Evolutionary conservation across 192 early-diverging fungal species (phyloP).

Genomic region (Coemansia sp.): DNA sequence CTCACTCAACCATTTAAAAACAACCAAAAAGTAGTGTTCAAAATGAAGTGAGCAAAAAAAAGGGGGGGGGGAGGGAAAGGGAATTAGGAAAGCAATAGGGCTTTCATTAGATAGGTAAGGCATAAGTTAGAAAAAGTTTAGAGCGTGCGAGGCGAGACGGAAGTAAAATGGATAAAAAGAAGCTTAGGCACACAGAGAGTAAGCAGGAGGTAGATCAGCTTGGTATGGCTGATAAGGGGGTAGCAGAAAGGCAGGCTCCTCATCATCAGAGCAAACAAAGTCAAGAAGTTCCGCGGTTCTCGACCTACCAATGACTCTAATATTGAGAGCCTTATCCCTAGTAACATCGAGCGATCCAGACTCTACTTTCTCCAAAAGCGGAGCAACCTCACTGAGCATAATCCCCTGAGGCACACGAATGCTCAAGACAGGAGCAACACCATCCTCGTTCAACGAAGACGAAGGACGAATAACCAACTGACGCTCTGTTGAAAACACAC

Average conservation of each 20-base stretch:
- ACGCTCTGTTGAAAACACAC: slow-evolving; percentile 19
- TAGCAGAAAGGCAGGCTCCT: slow-evolving; percentile 7
- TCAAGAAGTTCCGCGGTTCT: slow-evolving; percentile 22
- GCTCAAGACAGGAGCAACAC: slow-evolving; percentile 19
- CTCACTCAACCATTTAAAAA: no score
- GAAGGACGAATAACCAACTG: slow-evolving; percentile 33
- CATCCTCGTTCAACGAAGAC: slow-evolving; percentile 1
- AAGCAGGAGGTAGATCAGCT: slow-evolving; percentile 28
- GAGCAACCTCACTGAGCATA: slow-evolving; percentile 35
- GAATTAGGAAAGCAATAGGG: no score
- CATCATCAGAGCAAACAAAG: not conserved
- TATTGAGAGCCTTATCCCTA: slow-evolving; percentile 42
- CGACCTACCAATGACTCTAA: slow-evolving; percentile 38
- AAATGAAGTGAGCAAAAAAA: no score
- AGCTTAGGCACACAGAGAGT: slow-evolving; percentile 7
- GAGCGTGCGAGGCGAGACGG: no score
- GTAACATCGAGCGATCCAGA: slow-evolving; percentile 21
- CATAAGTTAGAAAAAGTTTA: no score
- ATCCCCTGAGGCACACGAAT: slow-evolving; percentile 39
- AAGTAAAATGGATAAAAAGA: no score
- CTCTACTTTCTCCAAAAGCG: slow-evolving; percentile 12
- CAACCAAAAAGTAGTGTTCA: no score
- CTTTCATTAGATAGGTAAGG: no score
- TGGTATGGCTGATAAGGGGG: slow-evolving; percentile 31
- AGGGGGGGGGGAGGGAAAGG: no score